Percentiles rank a stretch among this genome's conserved stretches.
Conservation (phyloP, 2,329 filamentous ascomycete genomes). For the Aspergillus niger region DNA sequence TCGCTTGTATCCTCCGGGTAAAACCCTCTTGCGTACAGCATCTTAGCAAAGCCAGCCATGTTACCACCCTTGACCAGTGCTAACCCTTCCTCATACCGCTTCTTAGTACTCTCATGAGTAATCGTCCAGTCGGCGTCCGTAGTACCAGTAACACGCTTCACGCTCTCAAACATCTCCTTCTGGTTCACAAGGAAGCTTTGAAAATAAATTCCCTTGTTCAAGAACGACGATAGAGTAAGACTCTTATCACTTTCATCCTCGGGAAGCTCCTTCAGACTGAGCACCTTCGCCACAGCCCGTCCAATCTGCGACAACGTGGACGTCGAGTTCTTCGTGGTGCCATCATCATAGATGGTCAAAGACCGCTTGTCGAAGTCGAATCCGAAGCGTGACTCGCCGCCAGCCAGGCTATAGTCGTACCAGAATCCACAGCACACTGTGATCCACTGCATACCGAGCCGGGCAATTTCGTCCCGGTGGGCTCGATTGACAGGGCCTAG, state of each 20-base stretch:
- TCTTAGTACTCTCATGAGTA: constrained; percentile 46
- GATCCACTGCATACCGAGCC: constrained; percentile 49
- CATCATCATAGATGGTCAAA: constrained; percentile 58
- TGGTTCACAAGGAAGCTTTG: constrained; percentile 63
- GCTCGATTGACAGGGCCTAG: constrained; percentile 30
- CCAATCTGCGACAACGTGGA: constrained; percentile 62
- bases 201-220: constrained; percentile 55
- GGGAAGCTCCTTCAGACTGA: constrained; percentile 50
- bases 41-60: constrained; percentile 47
- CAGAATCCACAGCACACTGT: constrained; percentile 52
- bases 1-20: constrained; percentile 43
- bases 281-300: constrained; percentile 54
- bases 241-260: constrained; percentile 40
- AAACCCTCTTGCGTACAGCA: constrained; percentile 61
- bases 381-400: constrained; percentile 44
- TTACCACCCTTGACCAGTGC: constrained; percentile 50
- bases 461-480: constrained; percentile 43
- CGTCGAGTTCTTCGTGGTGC: constrained; percentile 57
- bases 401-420: constrained; percentile 56
- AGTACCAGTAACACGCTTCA: constrained; percentile 60
- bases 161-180: constrained; percentile 64
- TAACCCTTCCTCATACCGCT: constrained; percentile 54
- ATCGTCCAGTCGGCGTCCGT: constrained; percentile 64
- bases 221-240: constrained; percentile 46
- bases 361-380: constrained; percentile 52